phyloP scores from a whole-genome alignment of 352 stramenopile genomes.

The Thalassiosira mediterranea region DNA sequence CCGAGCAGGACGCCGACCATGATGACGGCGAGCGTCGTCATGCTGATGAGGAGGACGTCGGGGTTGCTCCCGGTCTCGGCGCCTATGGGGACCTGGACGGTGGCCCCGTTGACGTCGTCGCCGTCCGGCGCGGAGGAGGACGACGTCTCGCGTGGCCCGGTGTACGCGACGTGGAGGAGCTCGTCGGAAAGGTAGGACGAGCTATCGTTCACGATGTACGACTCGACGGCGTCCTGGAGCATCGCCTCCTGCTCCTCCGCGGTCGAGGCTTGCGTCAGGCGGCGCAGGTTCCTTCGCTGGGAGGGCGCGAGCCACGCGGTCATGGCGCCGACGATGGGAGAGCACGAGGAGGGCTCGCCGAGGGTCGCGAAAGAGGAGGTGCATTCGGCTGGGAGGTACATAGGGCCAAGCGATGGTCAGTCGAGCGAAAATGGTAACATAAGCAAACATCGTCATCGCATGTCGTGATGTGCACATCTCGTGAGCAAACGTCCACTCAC shows the following conservation, averaged over 20 bases:
- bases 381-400: background rate
- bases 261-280: background rate
- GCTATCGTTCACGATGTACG: conserved; percentile 35
- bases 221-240: conserved; percentile 13
- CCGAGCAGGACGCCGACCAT: conserved; percentile 9
- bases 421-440: background rate
- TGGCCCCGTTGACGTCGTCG: background rate
- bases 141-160: conserved; percentile 2
- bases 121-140: background rate
- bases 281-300: conserved; percentile 3
- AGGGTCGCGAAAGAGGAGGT: conserved; percentile 9
- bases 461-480: background rate
- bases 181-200: conserved; percentile 22
- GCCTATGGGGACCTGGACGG: conserved; percentile 1
- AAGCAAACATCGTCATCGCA: background rate
- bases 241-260: conserved; percentile 12
- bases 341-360: conserved; percentile 12
- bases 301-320: conserved; percentile 21
- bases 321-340: conserved; percentile 25
- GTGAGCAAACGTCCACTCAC: conserved; percentile 16
- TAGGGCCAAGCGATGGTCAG: background rate
- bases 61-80: background rate
- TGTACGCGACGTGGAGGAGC: conserved; percentile 30
- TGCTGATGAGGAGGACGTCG: conserved; percentile 12
- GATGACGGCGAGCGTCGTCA: conserved; percentile 1